A percentile compares a stretch with the other conserved stretches of the same genome.
Conservation (phyloP, 192 early-diverging fungal genomes). For the Rhizophagus prolifer region DNA sequence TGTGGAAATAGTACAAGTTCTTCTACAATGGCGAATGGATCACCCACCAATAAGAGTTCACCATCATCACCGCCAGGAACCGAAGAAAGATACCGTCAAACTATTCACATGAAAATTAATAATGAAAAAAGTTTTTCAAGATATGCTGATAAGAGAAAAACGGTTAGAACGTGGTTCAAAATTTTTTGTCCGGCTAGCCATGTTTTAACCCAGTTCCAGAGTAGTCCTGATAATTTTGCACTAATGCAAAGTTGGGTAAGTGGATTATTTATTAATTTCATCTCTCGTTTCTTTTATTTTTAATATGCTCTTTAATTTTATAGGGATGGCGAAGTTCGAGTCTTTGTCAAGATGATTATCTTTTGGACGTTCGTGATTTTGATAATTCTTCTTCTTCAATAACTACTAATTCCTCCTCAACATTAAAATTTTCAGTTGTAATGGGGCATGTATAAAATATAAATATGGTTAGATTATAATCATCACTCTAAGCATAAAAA, state of each 20-base stretch:
- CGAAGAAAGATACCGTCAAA: constrained; percentile 11
- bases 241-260: constrained; percentile 58
- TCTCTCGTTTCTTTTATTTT: not conserved
- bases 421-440: constrained; percentile 32
- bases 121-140: constrained; percentile 39
- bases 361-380: constrained; percentile 25
- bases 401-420: constrained; percentile 10
- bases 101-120: not conserved
- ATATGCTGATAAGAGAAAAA: constrained; percentile 48
- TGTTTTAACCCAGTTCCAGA: constrained; percentile 53
- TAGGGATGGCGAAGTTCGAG: constrained; percentile 32
- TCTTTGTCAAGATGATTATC: constrained; percentile 30
- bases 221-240: constrained; percentile 54
- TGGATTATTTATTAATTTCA: not conserved
- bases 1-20: not conserved
- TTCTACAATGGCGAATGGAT: constrained; percentile 11
- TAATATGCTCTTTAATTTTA: not conserved
- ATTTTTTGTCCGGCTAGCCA: constrained; percentile 52
- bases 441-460: constrained; percentile 29
- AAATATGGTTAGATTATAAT: too few relatives aligned
- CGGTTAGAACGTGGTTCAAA: constrained; percentile 56
- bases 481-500: too few relatives aligned
- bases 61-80: constrained; percentile 1
- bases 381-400: constrained; percentile 1
- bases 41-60: constrained; percentile 15